A percentile compares a stretch with the other conserved stretches of the same genome.
These are phyloP conservation scores for Quercus parvula DNA, from an alignment of 306 rosid genomes.

Conservation along the genomic window DNA sequence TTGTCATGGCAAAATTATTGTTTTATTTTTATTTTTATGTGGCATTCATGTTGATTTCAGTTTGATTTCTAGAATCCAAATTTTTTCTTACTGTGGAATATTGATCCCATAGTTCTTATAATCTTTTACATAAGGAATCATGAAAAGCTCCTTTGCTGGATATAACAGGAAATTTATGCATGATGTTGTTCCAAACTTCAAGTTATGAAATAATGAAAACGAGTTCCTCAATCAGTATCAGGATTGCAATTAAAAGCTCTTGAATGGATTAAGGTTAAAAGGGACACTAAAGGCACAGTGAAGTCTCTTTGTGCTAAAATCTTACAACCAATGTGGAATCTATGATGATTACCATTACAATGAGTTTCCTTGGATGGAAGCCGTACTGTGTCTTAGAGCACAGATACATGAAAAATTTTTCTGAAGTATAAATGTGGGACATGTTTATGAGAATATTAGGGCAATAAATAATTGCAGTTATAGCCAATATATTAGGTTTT, in stretches of 20 bases:
- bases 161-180: not conserved
- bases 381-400: not conserved
- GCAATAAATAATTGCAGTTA: not conserved
- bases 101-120: not conserved
- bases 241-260: not conserved
- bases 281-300: not conserved
- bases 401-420: not conserved
- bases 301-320: no score
- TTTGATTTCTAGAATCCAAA: not conserved
- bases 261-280: not conserved
- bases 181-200: not conserved
- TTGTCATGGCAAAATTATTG: not conserved
- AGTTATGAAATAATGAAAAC: not conserved
- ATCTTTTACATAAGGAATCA: not conserved
- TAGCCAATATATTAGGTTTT: not conserved
- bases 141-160: not conserved
- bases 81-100: conserved; percentile 6
- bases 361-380: not conserved
- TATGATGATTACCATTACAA: not conserved
- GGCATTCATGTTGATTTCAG: conserved; percentile 8
- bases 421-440: not conserved
- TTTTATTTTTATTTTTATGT: conserved; percentile 1
- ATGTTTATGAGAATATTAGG: not conserved
- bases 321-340: not conserved
- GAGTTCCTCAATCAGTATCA: not conserved